Conservation (phyloP, 2,329 filamentous ascomycete genomes). For the Penicillium frequentans region DNA sequence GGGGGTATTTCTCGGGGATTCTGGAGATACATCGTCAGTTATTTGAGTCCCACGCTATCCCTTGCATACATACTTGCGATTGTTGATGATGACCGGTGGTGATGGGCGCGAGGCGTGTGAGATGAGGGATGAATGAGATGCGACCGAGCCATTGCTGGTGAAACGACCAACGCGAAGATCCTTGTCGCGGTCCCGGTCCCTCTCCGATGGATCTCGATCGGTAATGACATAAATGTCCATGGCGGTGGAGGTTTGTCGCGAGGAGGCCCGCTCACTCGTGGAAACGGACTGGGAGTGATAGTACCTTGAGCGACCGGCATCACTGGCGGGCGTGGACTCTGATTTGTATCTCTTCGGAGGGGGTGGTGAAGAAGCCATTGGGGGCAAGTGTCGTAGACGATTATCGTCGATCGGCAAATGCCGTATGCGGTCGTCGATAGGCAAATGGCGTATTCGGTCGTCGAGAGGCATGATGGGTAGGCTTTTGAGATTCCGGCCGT, state of each 20-base stretch:
- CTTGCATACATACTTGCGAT: constrained; percentile 13
- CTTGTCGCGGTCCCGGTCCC: background rate
- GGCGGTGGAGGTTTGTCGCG: constrained; percentile 36
- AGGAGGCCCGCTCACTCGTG: constrained; percentile 27
- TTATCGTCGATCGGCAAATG: constrained; percentile 11
- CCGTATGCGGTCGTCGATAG: constrained; percentile 1
- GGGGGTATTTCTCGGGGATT: constrained; percentile 37
- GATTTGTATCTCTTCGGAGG: constrained; percentile 26
- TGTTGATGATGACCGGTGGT: constrained; percentile 19
- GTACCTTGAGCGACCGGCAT: constrained; percentile 23
- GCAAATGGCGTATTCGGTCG: background rate
- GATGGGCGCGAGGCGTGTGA: constrained; percentile 21
- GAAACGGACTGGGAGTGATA: constrained; percentile 27
- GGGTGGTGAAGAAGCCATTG: constrained; percentile 18
- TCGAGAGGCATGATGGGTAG: constrained; percentile 3
- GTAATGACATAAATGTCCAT: constrained; percentile 38
- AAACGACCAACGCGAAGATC: constrained; percentile 23
- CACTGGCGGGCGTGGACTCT: constrained; percentile 20
- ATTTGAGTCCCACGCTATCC: background rate
- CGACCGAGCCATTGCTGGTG: constrained; percentile 33
- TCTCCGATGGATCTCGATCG: constrained; percentile 28
- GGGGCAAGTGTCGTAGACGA: constrained; percentile 13
- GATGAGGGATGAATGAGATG: constrained; percentile 19
- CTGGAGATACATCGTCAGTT: constrained; percentile 18
- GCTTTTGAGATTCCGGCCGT: background rate